Conservation (phyloP, 2,329 filamentous ascomycete species). For the Basipetospora chlamydospora region DNA sequence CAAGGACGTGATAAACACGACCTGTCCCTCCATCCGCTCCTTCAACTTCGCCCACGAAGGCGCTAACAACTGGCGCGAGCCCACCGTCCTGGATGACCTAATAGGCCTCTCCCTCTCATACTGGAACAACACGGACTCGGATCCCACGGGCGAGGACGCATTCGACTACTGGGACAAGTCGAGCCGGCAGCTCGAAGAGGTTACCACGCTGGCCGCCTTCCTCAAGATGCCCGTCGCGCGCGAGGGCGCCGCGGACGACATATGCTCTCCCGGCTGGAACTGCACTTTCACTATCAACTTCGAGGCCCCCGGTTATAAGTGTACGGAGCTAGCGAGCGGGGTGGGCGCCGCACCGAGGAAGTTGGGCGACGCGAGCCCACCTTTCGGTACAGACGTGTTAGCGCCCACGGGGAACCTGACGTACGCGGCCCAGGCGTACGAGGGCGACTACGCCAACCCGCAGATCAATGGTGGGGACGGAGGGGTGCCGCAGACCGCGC, state of each 20-base stretch:
- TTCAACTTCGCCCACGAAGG: conserved; percentile 21
- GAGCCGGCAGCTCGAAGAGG: conserved; percentile 13
- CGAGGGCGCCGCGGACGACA: conserved; percentile 15
- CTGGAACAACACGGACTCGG: conserved; percentile 17
- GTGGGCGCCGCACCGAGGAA: conserved; percentile 12
- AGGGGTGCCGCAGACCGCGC: conserved; percentile 12
- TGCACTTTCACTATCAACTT: conserved; percentile 20
- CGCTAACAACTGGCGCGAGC: conserved; percentile 17
- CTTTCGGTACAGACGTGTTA: conserved; percentile 14
- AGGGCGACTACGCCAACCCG: conserved; percentile 14
- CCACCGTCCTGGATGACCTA: conserved; percentile 14
- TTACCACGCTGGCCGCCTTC: conserved; percentile 14
- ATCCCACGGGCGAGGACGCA: conserved; percentile 11
- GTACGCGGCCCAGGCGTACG: conserved; percentile 15
- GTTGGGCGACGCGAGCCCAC: conserved; percentile 12
- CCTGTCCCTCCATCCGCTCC: conserved; percentile 16
- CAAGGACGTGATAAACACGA: conserved; percentile 11
- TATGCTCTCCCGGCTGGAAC: conserved; percentile 19
- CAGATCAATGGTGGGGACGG: conserved; percentile 13
- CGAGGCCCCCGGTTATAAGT: conserved; percentile 21
- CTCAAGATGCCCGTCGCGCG: conserved; percentile 12
- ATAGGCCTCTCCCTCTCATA: conserved; percentile 15
- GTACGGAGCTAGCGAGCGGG: conserved; percentile 15
- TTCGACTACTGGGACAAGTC: conserved; percentile 18
- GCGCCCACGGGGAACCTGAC: conserved; percentile 16